A percentile compares a stretch with the other conserved stretches of the same genome.
Conservation (phyloP, 108 stramenopile species). For the Skeletonema menzelii region DNA sequence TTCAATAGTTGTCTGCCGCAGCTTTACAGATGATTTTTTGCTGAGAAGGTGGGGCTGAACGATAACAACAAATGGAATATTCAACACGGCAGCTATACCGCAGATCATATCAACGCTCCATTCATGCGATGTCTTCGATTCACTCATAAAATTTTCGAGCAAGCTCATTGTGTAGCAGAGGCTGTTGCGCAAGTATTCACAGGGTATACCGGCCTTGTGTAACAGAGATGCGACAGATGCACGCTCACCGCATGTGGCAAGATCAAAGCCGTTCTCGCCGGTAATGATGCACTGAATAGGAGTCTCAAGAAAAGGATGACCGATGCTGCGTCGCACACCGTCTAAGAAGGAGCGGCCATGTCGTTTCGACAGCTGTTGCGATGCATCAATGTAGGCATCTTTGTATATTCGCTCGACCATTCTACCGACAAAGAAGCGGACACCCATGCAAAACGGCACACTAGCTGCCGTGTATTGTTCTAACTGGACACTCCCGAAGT, state of each 20-base stretch:
- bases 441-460: slow-evolving; percentile 66
- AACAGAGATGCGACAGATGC: slow-evolving; percentile 61
- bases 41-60: slow-evolving; percentile 73
- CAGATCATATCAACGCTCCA: slow-evolving; percentile 70
- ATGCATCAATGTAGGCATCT: slow-evolving; percentile 21
- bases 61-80: slow-evolving; percentile 78
- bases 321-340: slow-evolving; percentile 59
- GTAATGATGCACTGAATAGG: slow-evolving; percentile 65
- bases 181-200: slow-evolving; percentile 77
- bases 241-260: slow-evolving; percentile 48
- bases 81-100: slow-evolving; percentile 68
- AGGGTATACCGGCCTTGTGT: slow-evolving; percentile 71
- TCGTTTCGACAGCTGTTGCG: slow-evolving; percentile 12
- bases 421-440: slow-evolving; percentile 64
- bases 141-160: slow-evolving; percentile 32
- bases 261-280: slow-evolving; percentile 64
- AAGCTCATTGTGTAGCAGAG: slow-evolving; percentile 63
- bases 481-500: slow-evolving; percentile 58
- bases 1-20: slow-evolving; percentile 45
- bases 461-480: slow-evolving; percentile 62
- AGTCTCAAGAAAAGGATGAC: slow-evolving; percentile 52
- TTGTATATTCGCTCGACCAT: slow-evolving; percentile 66
- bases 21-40: slow-evolving; percentile 68
- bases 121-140: slow-evolving; percentile 26
- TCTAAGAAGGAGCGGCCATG: slow-evolving; percentile 28